Evolutionary conservation across 2,329 filamentous ascomycete genomes (phyloP).

Genomic region (Basipetospora chlamydospora): DNA sequence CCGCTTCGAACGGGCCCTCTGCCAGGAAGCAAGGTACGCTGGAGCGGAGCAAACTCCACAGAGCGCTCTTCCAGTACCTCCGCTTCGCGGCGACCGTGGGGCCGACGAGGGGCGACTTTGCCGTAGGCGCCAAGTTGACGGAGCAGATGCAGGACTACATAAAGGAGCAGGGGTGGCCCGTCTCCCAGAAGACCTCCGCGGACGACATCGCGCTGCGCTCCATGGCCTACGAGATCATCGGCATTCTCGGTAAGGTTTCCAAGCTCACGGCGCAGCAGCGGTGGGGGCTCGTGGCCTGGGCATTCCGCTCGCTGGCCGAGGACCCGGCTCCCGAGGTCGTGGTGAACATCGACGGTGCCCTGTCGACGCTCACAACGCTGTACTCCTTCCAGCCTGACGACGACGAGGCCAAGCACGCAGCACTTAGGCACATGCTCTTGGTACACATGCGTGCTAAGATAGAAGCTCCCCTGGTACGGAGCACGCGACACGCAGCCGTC

Average conservation of each 20-base stretch:
- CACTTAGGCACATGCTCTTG: conserved; percentile 39
- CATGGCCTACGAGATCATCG: conserved; percentile 82
- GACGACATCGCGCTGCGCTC: conserved; percentile 56
- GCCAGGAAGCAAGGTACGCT: conserved; percentile 29
- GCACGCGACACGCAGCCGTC: conserved; percentile 66
- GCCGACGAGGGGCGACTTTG: conserved; percentile 39
- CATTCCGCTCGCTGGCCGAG: conserved; percentile 70
- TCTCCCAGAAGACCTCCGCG: conserved; percentile 38
- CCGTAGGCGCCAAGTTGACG: conserved; percentile 55
- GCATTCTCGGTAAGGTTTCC: conserved; percentile 57
- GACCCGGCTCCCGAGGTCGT: conserved; percentile 64
- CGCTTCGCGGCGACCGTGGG: conserved; percentile 75
- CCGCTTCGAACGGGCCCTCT: background rate
- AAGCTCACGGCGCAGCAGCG: conserved; percentile 38
- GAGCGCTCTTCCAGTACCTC: conserved; percentile 72
- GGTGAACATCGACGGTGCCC: conserved; percentile 76
- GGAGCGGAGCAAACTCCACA: conserved; percentile 66
- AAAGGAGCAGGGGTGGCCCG: conserved; percentile 70
- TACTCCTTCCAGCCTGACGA: conserved; percentile 20
- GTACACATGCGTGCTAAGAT: conserved; percentile 48
- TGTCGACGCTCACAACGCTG: conserved; percentile 53
- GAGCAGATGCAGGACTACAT: conserved; percentile 59
- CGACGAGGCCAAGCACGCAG: background rate
- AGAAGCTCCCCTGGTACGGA: conserved; percentile 42
- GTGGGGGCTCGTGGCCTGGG: conserved; percentile 49